Evolutionary conservation across 306 rosid genomes (phyloP), one percentile per base, ranked within the genome.

Genomic region (Dryas octopetala): DNA sequence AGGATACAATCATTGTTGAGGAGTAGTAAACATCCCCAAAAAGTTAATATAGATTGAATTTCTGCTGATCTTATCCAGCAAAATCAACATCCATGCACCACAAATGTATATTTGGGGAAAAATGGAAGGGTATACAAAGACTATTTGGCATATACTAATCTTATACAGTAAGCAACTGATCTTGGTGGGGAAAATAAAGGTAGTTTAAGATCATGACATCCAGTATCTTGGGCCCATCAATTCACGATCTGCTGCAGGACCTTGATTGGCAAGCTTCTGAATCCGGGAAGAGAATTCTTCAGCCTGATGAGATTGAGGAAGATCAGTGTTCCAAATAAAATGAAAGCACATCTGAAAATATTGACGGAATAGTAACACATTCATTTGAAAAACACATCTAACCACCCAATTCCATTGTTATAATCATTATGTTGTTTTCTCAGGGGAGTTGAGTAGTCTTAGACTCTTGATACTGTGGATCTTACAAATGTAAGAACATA

Each of bases 211-310:
- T 88, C 75, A 91, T 14, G 89, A 84, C 91, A 77, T 90, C 97
- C 91, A 85, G 53, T 76, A 79, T 70, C 83, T 89, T 61, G 86
- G 86, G 69, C 83, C 87, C 47, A 70, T 70, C 78, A 70, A 76
- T 62, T 91, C 91, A 12, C 91, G 86, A 84, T 87, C 93, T 7
- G 91, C 82, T 23, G 83, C 77, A 57, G 97, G 87, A 57, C 96
- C 96, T 85, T 86, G 90, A 79, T 75, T 90, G 50, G 90, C 82
- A 43, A 94, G 83, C 86, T 85, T 91, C 83, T 94, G 95, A 76
- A 91, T 90, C 47, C 95, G 97, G 4, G 95, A 88, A 45, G 97
- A 88, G 82, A 94, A 94, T 80, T 94, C 98, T 75, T 88, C 96
- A 14, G 97, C 96, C 98, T 94, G 90, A 79, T 48, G 15, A 74